Conservation (phyloP, 192 early-diverging fungal genomes). For the Entomortierella beljakovae region DNA sequence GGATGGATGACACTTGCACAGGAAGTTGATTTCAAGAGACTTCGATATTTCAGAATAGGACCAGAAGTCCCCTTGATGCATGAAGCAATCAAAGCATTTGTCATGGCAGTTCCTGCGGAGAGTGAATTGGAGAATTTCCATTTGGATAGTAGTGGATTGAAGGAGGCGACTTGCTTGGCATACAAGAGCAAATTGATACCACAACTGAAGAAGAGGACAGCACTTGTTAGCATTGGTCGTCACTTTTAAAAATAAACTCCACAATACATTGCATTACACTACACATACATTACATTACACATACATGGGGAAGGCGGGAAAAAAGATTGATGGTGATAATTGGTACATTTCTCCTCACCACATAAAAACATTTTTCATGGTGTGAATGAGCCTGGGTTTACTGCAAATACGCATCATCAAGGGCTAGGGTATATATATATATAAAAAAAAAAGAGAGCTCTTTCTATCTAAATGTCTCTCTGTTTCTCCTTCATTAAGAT, state of each 20-base stretch:
- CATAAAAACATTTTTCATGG: no score
- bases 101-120: slow-evolving; percentile 14
- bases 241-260: slow-evolving; percentile 1
- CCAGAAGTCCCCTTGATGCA: slow-evolving; percentile 25
- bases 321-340: background rate
- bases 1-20: slow-evolving; percentile 46
- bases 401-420: no score
- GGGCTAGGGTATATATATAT: no score
- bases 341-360: no score
- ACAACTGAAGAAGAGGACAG: slow-evolving; percentile 19
- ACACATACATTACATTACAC: no score
- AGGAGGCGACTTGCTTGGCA: background rate
- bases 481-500: no score
- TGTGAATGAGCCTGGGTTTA: no score
- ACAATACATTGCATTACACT: background rate
- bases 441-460: no score
- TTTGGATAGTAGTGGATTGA: slow-evolving; percentile 23
- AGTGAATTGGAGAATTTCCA: slow-evolving; percentile 36
- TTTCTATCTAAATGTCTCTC: no score
- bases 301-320: no score
- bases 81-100: slow-evolving; percentile 29
- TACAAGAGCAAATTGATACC: slow-evolving; percentile 8
- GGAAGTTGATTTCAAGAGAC: slow-evolving; percentile 29
- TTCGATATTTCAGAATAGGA: slow-evolving; percentile 25
- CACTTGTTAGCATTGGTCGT: slow-evolving; percentile 29